Evolutionary conservation across 2,329 filamentous ascomycete genomes (phyloP), one percentile per base, ranked within the genome.

Genomic region (Talaromyces sp.): DNA sequence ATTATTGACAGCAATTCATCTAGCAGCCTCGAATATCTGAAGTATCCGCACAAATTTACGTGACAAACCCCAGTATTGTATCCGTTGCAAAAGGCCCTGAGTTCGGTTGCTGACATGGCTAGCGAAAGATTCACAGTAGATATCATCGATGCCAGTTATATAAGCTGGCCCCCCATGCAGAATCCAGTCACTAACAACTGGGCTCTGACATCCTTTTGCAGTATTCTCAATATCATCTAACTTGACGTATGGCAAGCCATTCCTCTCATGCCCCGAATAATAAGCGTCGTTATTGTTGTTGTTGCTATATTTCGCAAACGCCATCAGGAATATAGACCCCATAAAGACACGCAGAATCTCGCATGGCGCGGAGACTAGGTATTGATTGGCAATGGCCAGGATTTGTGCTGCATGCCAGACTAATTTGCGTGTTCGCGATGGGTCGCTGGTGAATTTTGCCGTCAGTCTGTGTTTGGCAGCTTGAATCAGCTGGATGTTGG

Each of bases 401-500:
- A 64, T 64, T 19, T 64, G 61, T 8, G 61, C 61, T 40, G 53
- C 61, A 34, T 64, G 61, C 61, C 61, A 63, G 3, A 63, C 61
- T 7, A 58, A 7, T 10, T 63, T 63, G 25, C 61, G 61, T 27
- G 61, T 63, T 38, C 53, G 29, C 2, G 49, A 58, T 13, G 43
- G 36, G 5, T 63, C 61, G 17, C 22, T 45, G 7, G n/a, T 45
- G 34, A 63, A 58, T 7, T 45, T 63, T 56, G 40, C 27, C 8
- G 22, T 34, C 5, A 63, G 51, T 27, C 31, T 27, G 10, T 34
- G 51, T 45, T 63, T 63, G 19, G 61, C 61, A 15, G 61, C 40
- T 10, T 63, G 38, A 13, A 63, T 58, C 2, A 58, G 34, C 10
- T 58, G 51, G 17, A 34, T 54, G 13, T 34, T 54, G 0, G 27